Percentiles rank a stretch among this genome's conserved stretches.
These are phyloP conservation scores for Myriosclerotinia curreyana DNA, from an alignment of 2,329 filamentous ascomycete species.

Conservation along the genomic window DNA sequence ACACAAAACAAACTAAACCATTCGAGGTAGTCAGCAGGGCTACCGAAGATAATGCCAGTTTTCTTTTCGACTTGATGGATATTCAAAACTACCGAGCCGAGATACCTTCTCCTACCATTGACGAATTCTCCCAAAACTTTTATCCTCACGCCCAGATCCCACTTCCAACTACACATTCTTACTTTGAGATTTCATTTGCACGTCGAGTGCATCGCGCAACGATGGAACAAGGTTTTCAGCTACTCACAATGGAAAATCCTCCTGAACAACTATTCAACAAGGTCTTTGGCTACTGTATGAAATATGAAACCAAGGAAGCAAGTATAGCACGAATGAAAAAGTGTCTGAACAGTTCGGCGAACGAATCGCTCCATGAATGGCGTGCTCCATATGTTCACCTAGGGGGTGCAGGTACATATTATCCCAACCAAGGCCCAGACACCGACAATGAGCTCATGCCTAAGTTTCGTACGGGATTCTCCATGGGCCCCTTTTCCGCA, in stretches of 20 bases:
- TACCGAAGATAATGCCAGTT: constrained; percentile 53
- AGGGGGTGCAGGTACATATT: constrained; percentile 67
- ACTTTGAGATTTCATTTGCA: constrained; percentile 65
- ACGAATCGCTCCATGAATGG: constrained; percentile 55
- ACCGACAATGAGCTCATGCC: constrained; percentile 31
- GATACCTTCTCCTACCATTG: constrained; percentile 32
- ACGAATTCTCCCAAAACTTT: constrained; percentile 34
- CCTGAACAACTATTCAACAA: constrained; percentile 50
- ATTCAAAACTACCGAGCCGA: constrained; percentile 35
- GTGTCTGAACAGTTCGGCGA: constrained; percentile 24
- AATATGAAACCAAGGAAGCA: constrained; percentile 52
- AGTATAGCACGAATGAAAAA: constrained; percentile 46
- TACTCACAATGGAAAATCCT: constrained; percentile 52
- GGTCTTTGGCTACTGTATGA: constrained; percentile 67
- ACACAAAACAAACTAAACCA: constrained; percentile 27
- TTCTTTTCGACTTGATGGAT: constrained; percentile 44
- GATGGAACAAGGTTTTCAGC: constrained; percentile 58
- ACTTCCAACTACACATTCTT: constrained; percentile 54
- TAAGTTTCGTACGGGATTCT: constrained; percentile 40
- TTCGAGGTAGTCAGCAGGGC: constrained; percentile 53
- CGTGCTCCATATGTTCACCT: constrained; percentile 61
- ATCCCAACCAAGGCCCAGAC: constrained; percentile 40
- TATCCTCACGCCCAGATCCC: constrained; percentile 41
- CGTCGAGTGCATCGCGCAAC: constrained; percentile 66
- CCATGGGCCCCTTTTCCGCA: constrained; percentile 50